These are phyloP conservation scores for Borealophlyctis nickersoniae DNA, from an alignment of 192 early-diverging fungal genomes.

Conservation along the genomic window DNA sequence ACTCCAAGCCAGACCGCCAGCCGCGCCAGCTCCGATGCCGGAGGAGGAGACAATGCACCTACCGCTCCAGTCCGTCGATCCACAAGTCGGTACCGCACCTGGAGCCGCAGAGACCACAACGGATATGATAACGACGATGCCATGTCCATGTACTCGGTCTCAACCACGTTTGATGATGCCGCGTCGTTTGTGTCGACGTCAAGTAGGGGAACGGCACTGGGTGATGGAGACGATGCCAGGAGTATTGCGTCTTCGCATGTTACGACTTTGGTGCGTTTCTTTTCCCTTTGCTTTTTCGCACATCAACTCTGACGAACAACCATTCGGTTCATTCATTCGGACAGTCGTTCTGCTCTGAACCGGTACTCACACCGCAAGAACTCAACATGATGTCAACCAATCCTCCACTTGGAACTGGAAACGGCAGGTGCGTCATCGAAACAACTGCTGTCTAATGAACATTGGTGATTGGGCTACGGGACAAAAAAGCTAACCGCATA, in stretches of 20 bases:
- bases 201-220: conserved; percentile 9
- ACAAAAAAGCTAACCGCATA: no score
- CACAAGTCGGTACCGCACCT: conserved; percentile 16
- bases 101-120: conserved; percentile 10
- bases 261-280: conserved; percentile 43
- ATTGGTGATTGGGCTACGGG: no score
- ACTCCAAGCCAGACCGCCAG: not conserved
- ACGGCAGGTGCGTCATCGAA: conserved; percentile 9
- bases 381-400: conserved; percentile 40
- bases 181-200: conserved; percentile 30
- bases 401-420: no score
- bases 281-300: no score
- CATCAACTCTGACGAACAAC: no score
- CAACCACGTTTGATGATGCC: conserved; percentile 28
- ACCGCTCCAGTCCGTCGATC: conserved; percentile 10
- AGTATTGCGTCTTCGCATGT: conserved; percentile 30
- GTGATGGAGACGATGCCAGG: conserved; percentile 28
- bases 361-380: conserved; percentile 49
- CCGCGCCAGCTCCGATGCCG: not conserved
- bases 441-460: no score
- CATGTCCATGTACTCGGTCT: conserved; percentile 22
- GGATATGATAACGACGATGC: conserved; percentile 34
- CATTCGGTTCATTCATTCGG: no score
- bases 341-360: conserved; percentile 53
- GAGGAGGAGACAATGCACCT: not conserved